These are phyloP conservation scores for Phytophthora lateralis DNA, from an alignment of 352 stramenopile genomes.

Conservation along the genomic window DNA sequence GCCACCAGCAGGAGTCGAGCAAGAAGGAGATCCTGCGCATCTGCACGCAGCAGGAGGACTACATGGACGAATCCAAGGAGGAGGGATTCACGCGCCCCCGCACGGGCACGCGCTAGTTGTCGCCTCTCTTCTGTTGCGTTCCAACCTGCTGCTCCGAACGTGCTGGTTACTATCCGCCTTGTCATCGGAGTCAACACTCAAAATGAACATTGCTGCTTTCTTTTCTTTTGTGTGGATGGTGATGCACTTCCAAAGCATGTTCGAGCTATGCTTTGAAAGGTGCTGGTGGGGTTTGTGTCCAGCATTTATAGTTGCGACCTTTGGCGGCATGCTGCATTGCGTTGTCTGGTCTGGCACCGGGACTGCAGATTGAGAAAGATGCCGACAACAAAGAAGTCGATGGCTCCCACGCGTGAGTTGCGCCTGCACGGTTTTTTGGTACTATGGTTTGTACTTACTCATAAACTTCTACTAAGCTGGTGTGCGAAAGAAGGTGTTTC, in stretches of 20 bases:
- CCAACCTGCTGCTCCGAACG: not conserved
- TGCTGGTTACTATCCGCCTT: not conserved
- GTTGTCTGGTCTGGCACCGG: not conserved
- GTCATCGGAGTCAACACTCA: slow-evolving; percentile 6
- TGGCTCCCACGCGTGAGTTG: slow-evolving; percentile 5
- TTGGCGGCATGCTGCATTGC: not conserved
- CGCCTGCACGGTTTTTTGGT: not conserved
- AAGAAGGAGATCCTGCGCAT: slow-evolving; percentile 93
- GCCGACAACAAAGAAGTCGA: slow-evolving; percentile 11
- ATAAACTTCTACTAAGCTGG: slow-evolving; percentile 8
- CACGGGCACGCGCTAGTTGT: slow-evolving; percentile 59
- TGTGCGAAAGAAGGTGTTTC: slow-evolving; percentile 66
- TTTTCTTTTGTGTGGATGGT: slow-evolving; percentile 1
- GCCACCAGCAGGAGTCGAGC: slow-evolving; percentile 96
- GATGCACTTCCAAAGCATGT: not conserved
- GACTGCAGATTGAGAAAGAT: not conserved
- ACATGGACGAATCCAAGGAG: slow-evolving; percentile 91
- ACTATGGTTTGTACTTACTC: slow-evolving; percentile 2
- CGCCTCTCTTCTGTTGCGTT: slow-evolving; percentile 4
- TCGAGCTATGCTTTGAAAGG: not conserved
- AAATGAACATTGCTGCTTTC: slow-evolving; percentile 21
- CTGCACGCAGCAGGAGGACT: slow-evolving; percentile 90
- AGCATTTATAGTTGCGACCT: slow-evolving; percentile 22
- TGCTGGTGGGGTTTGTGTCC: not conserved
- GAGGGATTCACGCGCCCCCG: slow-evolving; percentile 76